phyloP scores from a whole-genome alignment of 345 rosid species.

The Sisymbrium altissimum region DNA sequence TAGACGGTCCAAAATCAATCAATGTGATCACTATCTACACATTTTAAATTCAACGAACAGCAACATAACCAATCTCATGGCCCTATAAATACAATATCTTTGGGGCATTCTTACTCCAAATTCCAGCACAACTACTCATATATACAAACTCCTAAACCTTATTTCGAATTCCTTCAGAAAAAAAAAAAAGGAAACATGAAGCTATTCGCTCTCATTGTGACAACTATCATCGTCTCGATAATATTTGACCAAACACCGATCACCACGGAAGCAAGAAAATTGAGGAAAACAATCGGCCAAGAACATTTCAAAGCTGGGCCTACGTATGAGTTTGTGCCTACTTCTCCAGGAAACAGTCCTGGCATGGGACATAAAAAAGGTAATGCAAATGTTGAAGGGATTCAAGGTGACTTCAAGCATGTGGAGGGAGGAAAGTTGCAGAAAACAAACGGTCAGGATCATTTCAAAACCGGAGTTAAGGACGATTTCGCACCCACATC shows the following conservation, averaged over 20 bases:
- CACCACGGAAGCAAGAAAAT: conserved; percentile 23
- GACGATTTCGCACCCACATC: conserved; percentile 39
- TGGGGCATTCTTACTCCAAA: conserved; percentile 18
- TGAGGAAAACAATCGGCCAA: conserved; percentile 3
- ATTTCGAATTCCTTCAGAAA: not conserved
- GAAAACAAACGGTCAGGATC: not conserved
- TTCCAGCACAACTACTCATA: conserved; percentile 6
- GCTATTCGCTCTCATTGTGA: conserved; percentile 11
- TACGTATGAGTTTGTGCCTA: conserved; percentile 36
- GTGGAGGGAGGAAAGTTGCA: conserved; percentile 15
- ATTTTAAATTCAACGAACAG: conserved; percentile 8
- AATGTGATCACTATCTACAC: not conserved
- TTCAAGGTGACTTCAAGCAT: conserved; percentile 4
- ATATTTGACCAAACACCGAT: conserved; percentile 3
- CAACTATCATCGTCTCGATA: conserved; percentile 6
- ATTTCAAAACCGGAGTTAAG: not conserved
- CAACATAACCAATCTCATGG: conserved; percentile 11
- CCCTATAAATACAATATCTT: conserved; percentile 23
- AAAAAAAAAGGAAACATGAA: not conserved
- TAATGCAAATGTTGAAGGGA: not conserved
- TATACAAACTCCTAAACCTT: conserved; percentile 6
- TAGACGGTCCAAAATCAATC: conserved; percentile 33
- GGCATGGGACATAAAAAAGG: conserved; percentile 35
- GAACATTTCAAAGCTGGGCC: conserved; percentile 5
- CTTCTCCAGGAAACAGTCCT: conserved; percentile 43